Percentiles rank a stretch among this genome's conserved stretches.
These are phyloP conservation scores for Calonectria montana DNA, from an alignment of 2,329 filamentous ascomycete genomes.

Conservation along the genomic window DNA sequence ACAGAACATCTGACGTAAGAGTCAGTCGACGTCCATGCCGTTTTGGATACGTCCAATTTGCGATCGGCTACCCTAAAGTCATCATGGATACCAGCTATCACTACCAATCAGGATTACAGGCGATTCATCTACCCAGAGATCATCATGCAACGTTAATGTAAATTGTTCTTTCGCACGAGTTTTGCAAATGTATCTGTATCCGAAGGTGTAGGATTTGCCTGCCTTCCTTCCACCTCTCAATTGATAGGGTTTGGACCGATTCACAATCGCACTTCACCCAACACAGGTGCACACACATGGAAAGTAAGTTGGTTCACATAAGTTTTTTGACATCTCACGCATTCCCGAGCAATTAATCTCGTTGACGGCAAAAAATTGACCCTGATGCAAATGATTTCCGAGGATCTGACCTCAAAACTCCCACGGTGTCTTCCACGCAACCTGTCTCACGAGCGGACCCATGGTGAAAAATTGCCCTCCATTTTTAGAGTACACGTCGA, in stretches of 20 bases:
- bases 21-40: constrained; percentile 21
- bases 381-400: constrained; percentile 62
- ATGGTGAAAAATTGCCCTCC: constrained; percentile 54
- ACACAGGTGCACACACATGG: constrained; percentile 17
- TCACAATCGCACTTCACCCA: neutral
- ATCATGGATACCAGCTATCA: neutral
- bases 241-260: neutral
- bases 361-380: constrained; percentile 53
- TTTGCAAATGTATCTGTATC: neutral
- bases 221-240: neutral
- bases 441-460: constrained; percentile 54
- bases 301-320: constrained; percentile 36
- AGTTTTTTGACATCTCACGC: constrained; percentile 41
- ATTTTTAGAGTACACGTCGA: constrained; percentile 62
- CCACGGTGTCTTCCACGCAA: constrained; percentile 56
- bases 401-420: constrained; percentile 62
- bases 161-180: constrained; percentile 10
- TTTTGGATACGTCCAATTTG: constrained; percentile 14
- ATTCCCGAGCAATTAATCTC: constrained; percentile 46
- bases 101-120: neutral
- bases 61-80: constrained; percentile 8
- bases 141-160: neutral
- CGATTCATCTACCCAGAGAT: neutral
- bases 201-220: neutral
- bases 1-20: constrained; percentile 32